Evolutionary conservation across 345 rosid genomes (phyloP).

Genomic region (Rubroshorea leprosula): DNA sequence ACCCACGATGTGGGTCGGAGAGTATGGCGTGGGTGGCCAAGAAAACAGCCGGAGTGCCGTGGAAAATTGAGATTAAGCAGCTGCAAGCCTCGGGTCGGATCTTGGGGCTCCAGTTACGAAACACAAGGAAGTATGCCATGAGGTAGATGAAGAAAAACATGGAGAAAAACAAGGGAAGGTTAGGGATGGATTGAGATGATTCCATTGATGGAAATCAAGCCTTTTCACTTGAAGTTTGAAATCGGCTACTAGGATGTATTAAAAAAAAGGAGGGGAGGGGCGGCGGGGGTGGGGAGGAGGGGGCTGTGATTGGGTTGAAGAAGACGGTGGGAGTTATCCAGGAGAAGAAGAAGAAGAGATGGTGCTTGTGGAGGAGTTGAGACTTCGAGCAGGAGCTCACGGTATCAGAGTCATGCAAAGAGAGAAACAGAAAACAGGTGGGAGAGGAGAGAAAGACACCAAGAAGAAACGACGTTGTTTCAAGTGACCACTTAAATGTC

Average conservation of each 20-base stretch:
- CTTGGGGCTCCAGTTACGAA: constrained; percentile 59
- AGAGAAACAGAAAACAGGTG: no score
- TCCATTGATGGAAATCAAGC: constrained; percentile 19
- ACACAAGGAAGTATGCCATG: constrained; percentile 47
- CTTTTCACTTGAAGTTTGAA: not conserved
- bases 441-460: no score
- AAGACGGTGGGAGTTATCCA: not conserved
- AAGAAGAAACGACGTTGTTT: no score
- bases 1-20: constrained; percentile 32
- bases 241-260: not conserved
- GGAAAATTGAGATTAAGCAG: constrained; percentile 74
- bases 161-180: constrained; percentile 45
- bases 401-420: no score
- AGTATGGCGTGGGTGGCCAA: constrained; percentile 50
- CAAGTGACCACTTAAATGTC: no score
- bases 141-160: constrained; percentile 52
- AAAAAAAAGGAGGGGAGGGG: not conserved
- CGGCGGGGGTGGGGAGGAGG: not conserved
- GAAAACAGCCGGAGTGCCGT: constrained; percentile 78
- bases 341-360: not conserved
- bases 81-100: constrained; percentile 76
- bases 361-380: not conserved
- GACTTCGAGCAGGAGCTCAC: no score
- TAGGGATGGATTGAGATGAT: constrained; percentile 20
- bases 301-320: no score